A percentile compares a stretch with the other conserved stretches of the same genome.
Conservation (phyloP, 805 yeast genomes). For the Komagataella pastoris region DNA sequence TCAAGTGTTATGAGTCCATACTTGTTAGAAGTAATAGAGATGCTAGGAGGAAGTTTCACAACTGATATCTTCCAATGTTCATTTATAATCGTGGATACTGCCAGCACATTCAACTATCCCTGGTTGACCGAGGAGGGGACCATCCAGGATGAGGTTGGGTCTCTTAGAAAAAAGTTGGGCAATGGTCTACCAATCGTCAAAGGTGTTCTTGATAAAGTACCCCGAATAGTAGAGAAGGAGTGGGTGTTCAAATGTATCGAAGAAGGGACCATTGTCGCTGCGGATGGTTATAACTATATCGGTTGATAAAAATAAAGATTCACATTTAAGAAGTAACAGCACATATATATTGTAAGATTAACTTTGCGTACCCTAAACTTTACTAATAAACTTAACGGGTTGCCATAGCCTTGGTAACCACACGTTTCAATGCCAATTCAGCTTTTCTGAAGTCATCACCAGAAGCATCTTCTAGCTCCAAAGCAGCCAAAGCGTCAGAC, state of each 20-base stretch:
- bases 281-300: background rate
- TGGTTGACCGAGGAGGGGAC: conserved; percentile 9
- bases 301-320: background rate
- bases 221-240: conserved; percentile 20
- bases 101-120: background rate
- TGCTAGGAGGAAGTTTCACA: conserved; percentile 30
- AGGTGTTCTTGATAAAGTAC: conserved; percentile 11
- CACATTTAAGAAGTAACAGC: background rate
- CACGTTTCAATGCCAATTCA: conserved; percentile 97
- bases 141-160: conserved; percentile 5
- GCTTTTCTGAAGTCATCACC: conserved; percentile 99
- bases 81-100: conserved; percentile 18
- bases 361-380: background rate
- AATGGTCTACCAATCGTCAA: conserved; percentile 1
- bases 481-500: conserved; percentile 95
- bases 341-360: background rate
- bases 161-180: conserved; percentile 1
- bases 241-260: conserved; percentile 21
- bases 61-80: conserved; percentile 17
- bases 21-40: conserved; percentile 14
- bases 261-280: conserved; percentile 7
- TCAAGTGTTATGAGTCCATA: conserved; percentile 3
- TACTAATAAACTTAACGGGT: conserved; percentile 55
- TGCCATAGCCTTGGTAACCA: conserved; percentile 98
- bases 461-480: conserved; percentile 90